A percentile compares a stretch with the other conserved stretches of the same genome.
Evolutionary conservation across 2,329 filamentous ascomycete species (phyloP).

Genomic region (Coniochaeta sp.): DNA sequence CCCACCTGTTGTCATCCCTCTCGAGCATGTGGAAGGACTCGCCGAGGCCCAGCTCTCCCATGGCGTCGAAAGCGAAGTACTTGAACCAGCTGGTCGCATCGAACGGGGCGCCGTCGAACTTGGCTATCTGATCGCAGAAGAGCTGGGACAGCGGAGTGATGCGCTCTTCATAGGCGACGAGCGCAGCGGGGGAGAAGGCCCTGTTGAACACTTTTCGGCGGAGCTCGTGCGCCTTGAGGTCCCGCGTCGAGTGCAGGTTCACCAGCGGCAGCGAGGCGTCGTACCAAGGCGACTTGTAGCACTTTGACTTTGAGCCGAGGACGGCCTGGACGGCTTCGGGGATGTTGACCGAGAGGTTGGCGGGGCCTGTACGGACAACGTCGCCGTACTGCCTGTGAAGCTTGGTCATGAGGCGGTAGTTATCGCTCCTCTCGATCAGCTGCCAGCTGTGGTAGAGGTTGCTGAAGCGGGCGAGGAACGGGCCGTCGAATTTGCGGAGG

Average conservation of each 20-base stretch:
- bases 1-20: constrained; percentile 9
- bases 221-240: constrained; percentile 7
- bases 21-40: constrained; percentile 21
- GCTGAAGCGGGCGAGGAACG: constrained; percentile 5
- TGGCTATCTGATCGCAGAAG: constrained; percentile 11
- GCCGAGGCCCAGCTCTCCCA: constrained; percentile 24
- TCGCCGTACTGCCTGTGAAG: constrained; percentile 4
- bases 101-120: constrained; percentile 6
- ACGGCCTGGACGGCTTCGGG: constrained; percentile 7
- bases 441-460: constrained; percentile 6
- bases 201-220: constrained; percentile 11
- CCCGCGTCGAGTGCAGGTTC: constrained; percentile 10
- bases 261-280: constrained; percentile 9
- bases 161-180: constrained; percentile 16
- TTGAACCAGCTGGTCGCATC: constrained; percentile 20
- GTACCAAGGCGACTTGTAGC: constrained; percentile 11
- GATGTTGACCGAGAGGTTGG: constrained; percentile 10
- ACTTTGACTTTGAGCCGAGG: constrained; percentile 6
- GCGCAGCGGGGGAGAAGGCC: constrained; percentile 10
- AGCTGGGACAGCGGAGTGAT: constrained; percentile 11
- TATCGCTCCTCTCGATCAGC: constrained; percentile 2
- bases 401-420: constrained; percentile 6
- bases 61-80: constrained; percentile 22
- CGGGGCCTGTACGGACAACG: constrained; percentile 7
- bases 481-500: constrained; percentile 5